A percentile compares a stretch with the other conserved stretches of the same genome.
These are phyloP conservation scores for Gossypium armourianum DNA, from an alignment of 441 rosid genomes.

Conservation along the genomic window DNA sequence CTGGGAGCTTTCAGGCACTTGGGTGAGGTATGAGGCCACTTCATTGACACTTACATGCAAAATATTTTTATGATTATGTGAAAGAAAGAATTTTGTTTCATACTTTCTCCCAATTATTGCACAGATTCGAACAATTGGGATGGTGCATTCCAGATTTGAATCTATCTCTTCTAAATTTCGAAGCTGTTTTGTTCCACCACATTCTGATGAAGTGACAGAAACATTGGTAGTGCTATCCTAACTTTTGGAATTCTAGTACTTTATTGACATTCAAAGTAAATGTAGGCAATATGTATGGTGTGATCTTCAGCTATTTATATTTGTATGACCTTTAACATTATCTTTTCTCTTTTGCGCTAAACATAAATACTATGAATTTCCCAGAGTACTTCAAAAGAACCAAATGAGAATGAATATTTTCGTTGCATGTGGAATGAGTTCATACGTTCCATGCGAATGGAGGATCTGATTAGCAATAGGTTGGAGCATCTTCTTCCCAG, in stretches of 20 bases:
- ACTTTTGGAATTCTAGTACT: conserved; percentile 8
- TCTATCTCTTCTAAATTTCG: conserved; percentile 52
- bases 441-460: conserved; percentile 67
- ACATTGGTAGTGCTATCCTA: conserved; percentile 25
- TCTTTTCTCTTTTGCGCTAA: conserved; percentile 16
- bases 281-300: neutral
- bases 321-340: neutral
- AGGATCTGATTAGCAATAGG: conserved; percentile 85
- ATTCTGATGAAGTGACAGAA: conserved; percentile 22
- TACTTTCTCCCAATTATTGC: conserved; percentile 9
- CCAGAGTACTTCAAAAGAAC: conserved; percentile 42
- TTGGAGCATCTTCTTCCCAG: conserved; percentile 26
- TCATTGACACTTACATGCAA: neutral
- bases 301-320: neutral
- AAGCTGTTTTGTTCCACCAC: conserved; percentile 47
- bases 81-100: neutral
- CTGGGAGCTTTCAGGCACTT: conserved; percentile 90
- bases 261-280: neutral
- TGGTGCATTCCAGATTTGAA: conserved; percentile 81
- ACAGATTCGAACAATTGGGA: conserved; percentile 88
- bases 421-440: conserved; percentile 83
- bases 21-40: conserved; percentile 65
- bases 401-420: conserved; percentile 48
- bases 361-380: conserved; percentile 8
- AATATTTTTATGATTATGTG: neutral